phyloP scores from a whole-genome alignment of 306 rosid genomes.

The Castanea crenata region DNA sequence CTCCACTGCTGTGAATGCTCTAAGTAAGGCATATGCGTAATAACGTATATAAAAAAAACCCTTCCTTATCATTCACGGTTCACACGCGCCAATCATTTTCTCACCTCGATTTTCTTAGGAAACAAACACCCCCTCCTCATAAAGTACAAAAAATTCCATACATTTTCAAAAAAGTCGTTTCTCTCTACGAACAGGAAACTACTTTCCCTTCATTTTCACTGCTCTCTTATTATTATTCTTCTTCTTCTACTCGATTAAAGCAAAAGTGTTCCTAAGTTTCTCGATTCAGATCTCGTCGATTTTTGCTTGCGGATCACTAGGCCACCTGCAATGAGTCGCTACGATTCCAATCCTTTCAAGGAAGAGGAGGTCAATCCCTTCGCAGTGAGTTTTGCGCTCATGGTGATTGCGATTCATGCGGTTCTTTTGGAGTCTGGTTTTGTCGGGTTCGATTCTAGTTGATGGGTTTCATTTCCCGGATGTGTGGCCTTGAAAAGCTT shows the following conservation, averaged over 20 bases:
- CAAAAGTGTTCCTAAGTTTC: neutral
- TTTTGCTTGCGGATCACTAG: constrained; percentile 25
- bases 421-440: too few species aligned
- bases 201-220: constrained; percentile 2
- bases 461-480: too few species aligned
- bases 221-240: neutral
- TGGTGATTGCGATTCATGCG: too few species aligned
- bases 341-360: constrained; percentile 71
- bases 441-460: too few species aligned
- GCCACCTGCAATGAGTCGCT: constrained; percentile 52
- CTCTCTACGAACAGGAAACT: constrained; percentile 2
- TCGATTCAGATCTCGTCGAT: constrained; percentile 11
- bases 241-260: neutral
- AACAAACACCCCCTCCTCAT: constrained; percentile 21
- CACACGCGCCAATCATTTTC: constrained; percentile 23
- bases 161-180: constrained; percentile 11
- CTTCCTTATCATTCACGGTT: neutral
- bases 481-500: too few species aligned
- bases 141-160: constrained; percentile 14
- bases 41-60: neutral
- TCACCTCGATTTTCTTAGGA: constrained; percentile 24
- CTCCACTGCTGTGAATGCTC: too few species aligned
- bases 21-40: too few species aligned
- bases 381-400: constrained; percentile 43
- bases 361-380: constrained; percentile 78